Base-by-base conservation (phyloP, 164 flowering plant species). In the Piper betle region DNA sequence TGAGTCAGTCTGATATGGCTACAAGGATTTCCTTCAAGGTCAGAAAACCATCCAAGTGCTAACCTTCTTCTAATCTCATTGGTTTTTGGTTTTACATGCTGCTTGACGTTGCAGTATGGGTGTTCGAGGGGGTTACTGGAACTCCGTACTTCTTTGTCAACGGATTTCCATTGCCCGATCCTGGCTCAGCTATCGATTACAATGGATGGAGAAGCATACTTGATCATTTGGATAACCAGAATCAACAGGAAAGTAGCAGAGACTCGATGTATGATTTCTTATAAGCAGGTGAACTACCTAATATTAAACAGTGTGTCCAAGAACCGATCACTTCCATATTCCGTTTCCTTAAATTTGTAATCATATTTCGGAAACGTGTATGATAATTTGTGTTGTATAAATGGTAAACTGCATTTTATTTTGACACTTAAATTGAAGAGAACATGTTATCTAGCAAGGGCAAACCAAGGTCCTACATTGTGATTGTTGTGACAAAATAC, bases 11-110 rank as follows among this genome's bases (percentile, higher is more conserved):
- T 13, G 90, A 82, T 72, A 75, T 73, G 20, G 38, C 63, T 18
- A 79, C 95, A 55, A 73, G 88, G 71, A 72, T 80, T 62, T 87
- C 95, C 54, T 87, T 87, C 72, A 82, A 87, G 88, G 95, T 84
- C 59, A 61, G 62, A 39, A 18, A 60, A 25, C 11, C 25, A 48
- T 20, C 42, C 11, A 6, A 5, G 18, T 6, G 1, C 6, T 42
- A 18, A 48, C 62, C 9, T 18, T 13, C 59, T 52, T 19, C 61
- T 12, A 3, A 13, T 18, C 1, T 33, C 9, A 10, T 25, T 15
- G 19, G 9, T 20, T 53, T 37, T 39, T 4, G 7, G 6, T 15
- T 7, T 2, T 12, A 17, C 61, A 38, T 19, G 13, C 2, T 16
- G 39, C 42, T 40, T 59, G 6, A 9, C 3, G 15, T 6, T 78